Evolutionary conservation across 1,139 yeast genomes (phyloP).

Genomic region (Pichia terricola): DNA sequence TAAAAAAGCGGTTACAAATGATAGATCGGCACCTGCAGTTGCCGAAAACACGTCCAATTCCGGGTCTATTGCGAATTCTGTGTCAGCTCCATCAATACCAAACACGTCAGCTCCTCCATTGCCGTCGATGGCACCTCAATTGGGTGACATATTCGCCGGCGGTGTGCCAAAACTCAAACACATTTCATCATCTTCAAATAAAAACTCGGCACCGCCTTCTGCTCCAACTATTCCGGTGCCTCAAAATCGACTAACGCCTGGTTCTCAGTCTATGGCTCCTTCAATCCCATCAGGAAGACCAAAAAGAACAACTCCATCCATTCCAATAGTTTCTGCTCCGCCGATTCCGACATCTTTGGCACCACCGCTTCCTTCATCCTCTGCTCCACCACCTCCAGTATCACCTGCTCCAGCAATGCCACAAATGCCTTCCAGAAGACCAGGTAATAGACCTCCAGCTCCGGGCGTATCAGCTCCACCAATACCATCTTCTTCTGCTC

Average conservation of each 20-base stretch:
- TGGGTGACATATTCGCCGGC: slow-evolving; percentile 78
- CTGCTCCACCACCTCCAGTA: slow-evolving; percentile 72
- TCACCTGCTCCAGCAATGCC: not conserved
- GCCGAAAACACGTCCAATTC: slow-evolving; percentile 27
- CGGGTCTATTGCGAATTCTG: not conserved
- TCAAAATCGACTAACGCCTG: too few species aligned
- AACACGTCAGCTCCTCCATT: slow-evolving; percentile 14
- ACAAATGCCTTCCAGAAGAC: too few species aligned
- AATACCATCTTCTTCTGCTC: slow-evolving; percentile 3
- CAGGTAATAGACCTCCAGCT: not conserved
- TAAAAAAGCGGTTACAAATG: slow-evolving; percentile 71
- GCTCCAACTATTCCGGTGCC: slow-evolving; percentile 19
- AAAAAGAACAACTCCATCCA: slow-evolving; percentile 2
- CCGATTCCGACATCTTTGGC: slow-evolving; percentile 9
- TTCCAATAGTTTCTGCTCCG: slow-evolving; percentile 11
- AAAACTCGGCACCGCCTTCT: slow-evolving; percentile 17
- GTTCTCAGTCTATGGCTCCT: slow-evolving; percentile 14
- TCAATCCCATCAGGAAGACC: slow-evolving; percentile 10
- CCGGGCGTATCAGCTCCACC: slow-evolving; percentile 4
- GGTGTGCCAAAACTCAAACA: slow-evolving; percentile 76
- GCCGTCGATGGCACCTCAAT: slow-evolving; percentile 31
- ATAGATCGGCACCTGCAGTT: slow-evolving; percentile 49
- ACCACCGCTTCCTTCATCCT: slow-evolving; percentile 3
- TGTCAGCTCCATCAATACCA: slow-evolving; percentile 15
- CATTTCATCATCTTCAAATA: slow-evolving; percentile 36